Evolutionary conservation across 2,329 filamentous ascomycete species (phyloP), one percentile per base, ranked within the genome.

Genomic region (Parastagonospora avenae): DNA sequence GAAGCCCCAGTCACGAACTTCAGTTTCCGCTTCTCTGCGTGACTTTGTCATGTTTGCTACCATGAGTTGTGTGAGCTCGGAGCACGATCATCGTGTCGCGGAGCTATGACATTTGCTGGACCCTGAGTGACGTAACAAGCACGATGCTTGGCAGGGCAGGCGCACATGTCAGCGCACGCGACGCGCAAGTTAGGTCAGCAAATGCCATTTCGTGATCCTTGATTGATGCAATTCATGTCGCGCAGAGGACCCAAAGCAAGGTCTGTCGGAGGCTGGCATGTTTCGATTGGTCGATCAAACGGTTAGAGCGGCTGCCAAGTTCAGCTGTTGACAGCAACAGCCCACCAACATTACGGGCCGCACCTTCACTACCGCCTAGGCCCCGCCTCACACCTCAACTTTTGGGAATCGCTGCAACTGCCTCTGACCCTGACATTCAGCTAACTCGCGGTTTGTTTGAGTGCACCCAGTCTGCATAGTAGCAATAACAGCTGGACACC

Each of bases 1-100:
- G 67, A 90, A 91, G 1, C 88, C 88, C 87, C 88, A 90, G 1
- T 82, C 83, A 31, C 79, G 79, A 24, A 91, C 87, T 64, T 88
- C 76, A 42, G 76, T 74, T 68, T 91, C 87, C 32, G 77, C 76
- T 35, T 83, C 77, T 51, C 67, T 71, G 47, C 73, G 77, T 29
- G 77, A 75, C 60, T 76, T 79, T 6, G 60, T 30, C 70, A 74
- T 75, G 42, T 32, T 30, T 38, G 16, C 19, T 29, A 24, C 14
- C 7, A 24, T 43, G 28, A 12, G 33, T 24, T 28, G 14, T 16
- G 29, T 44, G 35, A 50, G 30, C 12, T 37, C 16, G 35, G 35
- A 37, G 35, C 35, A 14, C 10, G 14, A 37, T 10, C 15, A 16
- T 16, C 8, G 16, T 14, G 14, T 37, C 12, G 3, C 19, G 27